phyloP scores from a whole-genome alignment of 192 early-diverging fungal species.

The Cladochytrium replicatum region DNA sequence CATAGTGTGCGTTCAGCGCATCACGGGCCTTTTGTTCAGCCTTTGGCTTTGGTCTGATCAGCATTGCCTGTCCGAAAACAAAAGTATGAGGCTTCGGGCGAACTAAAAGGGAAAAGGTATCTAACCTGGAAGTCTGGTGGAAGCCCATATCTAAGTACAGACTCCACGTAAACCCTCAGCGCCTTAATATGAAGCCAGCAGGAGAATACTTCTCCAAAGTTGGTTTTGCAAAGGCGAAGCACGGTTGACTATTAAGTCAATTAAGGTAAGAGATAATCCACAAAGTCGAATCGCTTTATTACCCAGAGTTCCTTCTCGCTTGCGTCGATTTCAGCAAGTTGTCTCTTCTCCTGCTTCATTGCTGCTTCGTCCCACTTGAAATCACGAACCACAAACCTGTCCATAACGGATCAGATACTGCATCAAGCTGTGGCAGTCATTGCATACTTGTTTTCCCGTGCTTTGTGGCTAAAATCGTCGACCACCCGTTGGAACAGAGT shows the following conservation, averaged over 20 bases:
- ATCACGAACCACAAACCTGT: slow-evolving; percentile 86
- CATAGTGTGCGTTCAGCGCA: slow-evolving; percentile 66
- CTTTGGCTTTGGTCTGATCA: no score
- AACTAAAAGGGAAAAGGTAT: no score
- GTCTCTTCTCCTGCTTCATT: slow-evolving; percentile 45
- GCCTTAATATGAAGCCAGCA: slow-evolving; percentile 94
- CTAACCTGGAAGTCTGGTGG: slow-evolving; percentile 86
- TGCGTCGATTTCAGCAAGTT: slow-evolving; percentile 53
- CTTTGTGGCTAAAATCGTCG: slow-evolving; percentile 86
- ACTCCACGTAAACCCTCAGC: slow-evolving; percentile 92
- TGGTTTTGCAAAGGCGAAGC: slow-evolving; percentile 78
- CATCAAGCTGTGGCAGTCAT: no score
- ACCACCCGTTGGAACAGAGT: slow-evolving; percentile 80
- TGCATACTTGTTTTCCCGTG: slow-evolving; percentile 71
- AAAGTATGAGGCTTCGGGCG: no score
- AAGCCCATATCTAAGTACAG: slow-evolving; percentile 90
- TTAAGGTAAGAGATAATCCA: slow-evolving; percentile 9
- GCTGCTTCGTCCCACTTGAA: slow-evolving; percentile 85
- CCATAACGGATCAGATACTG: no score
- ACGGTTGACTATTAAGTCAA: slow-evolving; percentile 52
- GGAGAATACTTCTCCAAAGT: slow-evolving; percentile 87
- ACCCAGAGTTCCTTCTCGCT: slow-evolving; percentile 75
- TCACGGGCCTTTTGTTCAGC: slow-evolving; percentile 74
- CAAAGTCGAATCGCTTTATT: no score
- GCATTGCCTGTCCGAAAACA: no score